phyloP scores from a whole-genome alignment of 1,139 yeast genomes.

The Debaryomyces subglobosus region DNA sequence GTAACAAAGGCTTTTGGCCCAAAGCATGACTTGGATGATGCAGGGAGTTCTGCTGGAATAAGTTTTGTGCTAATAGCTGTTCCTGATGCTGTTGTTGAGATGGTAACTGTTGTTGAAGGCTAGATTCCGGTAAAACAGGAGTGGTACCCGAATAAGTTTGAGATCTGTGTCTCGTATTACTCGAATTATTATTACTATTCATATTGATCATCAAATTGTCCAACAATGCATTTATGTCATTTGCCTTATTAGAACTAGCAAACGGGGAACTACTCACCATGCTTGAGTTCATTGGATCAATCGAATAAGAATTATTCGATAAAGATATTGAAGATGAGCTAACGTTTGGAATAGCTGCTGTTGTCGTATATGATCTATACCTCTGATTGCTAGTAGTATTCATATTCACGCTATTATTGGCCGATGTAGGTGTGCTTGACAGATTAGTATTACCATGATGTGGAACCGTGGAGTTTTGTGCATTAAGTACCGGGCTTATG shows the following conservation, averaged over 20 bases:
- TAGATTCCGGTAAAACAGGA: slow-evolving; percentile 24
- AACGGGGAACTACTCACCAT: slow-evolving; percentile 21
- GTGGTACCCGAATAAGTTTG: slow-evolving; percentile 48
- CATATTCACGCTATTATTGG: slow-evolving; percentile 3
- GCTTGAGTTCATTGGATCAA: slow-evolving; percentile 17
- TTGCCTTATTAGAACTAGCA: slow-evolving; percentile 20
- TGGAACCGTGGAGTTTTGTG: slow-evolving; percentile 24
- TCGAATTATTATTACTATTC: slow-evolving; percentile 12
- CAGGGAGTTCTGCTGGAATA: slow-evolving; percentile 18
- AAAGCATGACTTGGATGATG: slow-evolving; percentile 10
- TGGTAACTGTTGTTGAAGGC: slow-evolving; percentile 1
- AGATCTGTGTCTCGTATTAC: slow-evolving; percentile 35
- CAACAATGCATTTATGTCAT: slow-evolving; percentile 34
- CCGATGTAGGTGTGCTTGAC: slow-evolving; percentile 2
- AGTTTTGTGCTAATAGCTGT: slow-evolving; percentile 12
- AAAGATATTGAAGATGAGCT: slow-evolving; percentile 14
- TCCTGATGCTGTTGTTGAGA: slow-evolving; percentile 4
- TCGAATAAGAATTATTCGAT: slow-evolving; percentile 13
- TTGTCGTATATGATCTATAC: slow-evolving; percentile 55
- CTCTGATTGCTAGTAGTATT: slow-evolving; percentile 19
- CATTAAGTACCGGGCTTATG: slow-evolving; percentile 35
- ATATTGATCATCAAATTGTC: slow-evolving; percentile 36
- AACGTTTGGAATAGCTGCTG: slow-evolving; percentile 34
- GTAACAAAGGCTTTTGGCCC: slow-evolving; percentile 33
- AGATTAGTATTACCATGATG: slow-evolving; percentile 10